Evolutionary conservation across 306 rosid species (phyloP).

Genomic region (Glycyrrhiza uralensis): DNA sequence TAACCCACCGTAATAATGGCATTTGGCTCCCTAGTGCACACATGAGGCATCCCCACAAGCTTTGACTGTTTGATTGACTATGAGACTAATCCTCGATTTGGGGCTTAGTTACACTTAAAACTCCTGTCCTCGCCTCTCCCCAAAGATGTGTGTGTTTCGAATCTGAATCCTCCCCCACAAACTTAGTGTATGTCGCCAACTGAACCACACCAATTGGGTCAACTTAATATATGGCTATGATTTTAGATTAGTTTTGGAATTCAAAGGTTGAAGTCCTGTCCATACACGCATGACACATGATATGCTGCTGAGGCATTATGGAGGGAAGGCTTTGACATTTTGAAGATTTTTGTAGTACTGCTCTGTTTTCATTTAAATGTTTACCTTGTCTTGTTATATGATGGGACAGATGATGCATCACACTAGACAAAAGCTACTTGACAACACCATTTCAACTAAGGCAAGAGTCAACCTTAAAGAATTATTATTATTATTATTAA

Average conservation of each 20-base stretch:
- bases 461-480: constrained; percentile 73
- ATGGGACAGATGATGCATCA: constrained; percentile 49
- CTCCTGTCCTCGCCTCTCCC: too few relatives aligned
- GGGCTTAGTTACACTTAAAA: too few relatives aligned
- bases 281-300: constrained; percentile 31
- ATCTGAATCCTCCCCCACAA: too few relatives aligned
- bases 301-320: constrained; percentile 19
- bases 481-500: too few relatives aligned
- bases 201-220: too few relatives aligned
- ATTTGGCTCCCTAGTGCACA: too few relatives aligned
- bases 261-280: constrained; percentile 20
- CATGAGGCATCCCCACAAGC: too few relatives aligned
- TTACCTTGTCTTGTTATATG: constrained; percentile 52
- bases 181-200: too few relatives aligned
- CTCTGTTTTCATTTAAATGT: constrained; percentile 30
- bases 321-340: constrained; percentile 32
- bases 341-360: neutral
- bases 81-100: too few relatives aligned
- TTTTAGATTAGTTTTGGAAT: constrained; percentile 26
- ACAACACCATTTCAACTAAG: constrained; percentile 47
- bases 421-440: constrained; percentile 58
- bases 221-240: constrained; percentile 27
- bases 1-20: too few relatives aligned
- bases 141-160: too few relatives aligned
- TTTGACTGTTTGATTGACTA: too few relatives aligned